phyloP scores from a whole-genome alignment of 2,329 filamentous ascomycete genomes.

The Aciculosporium take region DNA sequence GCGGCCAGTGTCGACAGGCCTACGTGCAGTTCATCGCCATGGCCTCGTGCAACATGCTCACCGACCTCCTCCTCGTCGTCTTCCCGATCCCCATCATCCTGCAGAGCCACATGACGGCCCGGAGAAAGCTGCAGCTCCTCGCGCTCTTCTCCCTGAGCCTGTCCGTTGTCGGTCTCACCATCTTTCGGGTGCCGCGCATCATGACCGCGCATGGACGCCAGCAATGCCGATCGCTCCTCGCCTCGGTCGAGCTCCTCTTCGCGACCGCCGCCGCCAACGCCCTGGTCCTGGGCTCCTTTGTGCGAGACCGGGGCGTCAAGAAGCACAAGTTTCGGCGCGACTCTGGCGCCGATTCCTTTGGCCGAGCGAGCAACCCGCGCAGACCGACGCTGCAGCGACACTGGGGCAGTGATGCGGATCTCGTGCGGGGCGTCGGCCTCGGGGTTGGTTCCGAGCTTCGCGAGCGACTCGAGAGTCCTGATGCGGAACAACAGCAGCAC shows the following conservation, averaged over 20 bases:
- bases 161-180: constrained; percentile 62
- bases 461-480: constrained; percentile 16
- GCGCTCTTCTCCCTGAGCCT: constrained; percentile 75
- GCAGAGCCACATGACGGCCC: constrained; percentile 58
- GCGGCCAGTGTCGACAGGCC: constrained; percentile 70
- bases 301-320: constrained; percentile 80
- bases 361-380: constrained; percentile 24
- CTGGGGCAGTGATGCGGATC: constrained; percentile 84
- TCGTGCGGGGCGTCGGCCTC: constrained; percentile 68
- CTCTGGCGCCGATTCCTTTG: constrained; percentile 49
- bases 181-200: constrained; percentile 68
- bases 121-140: constrained; percentile 66
- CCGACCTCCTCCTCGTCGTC: constrained; percentile 72
- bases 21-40: constrained; percentile 80
- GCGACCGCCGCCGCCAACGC: constrained; percentile 79
- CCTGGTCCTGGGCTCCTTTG: constrained; percentile 80
- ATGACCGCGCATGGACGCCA: constrained; percentile 58
- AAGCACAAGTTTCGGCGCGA: constrained; percentile 67
- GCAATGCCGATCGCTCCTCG: constrained; percentile 76
- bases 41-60: constrained; percentile 77
- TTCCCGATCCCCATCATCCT: constrained; percentile 86
- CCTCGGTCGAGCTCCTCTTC: constrained; percentile 80
- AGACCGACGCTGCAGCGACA: constrained; percentile 44
- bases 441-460: constrained; percentile 42
- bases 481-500: too few relatives aligned